Base-by-base conservation (phyloP, 2,329 filamentous ascomycete species). In the Aulographum hederae region DNA sequence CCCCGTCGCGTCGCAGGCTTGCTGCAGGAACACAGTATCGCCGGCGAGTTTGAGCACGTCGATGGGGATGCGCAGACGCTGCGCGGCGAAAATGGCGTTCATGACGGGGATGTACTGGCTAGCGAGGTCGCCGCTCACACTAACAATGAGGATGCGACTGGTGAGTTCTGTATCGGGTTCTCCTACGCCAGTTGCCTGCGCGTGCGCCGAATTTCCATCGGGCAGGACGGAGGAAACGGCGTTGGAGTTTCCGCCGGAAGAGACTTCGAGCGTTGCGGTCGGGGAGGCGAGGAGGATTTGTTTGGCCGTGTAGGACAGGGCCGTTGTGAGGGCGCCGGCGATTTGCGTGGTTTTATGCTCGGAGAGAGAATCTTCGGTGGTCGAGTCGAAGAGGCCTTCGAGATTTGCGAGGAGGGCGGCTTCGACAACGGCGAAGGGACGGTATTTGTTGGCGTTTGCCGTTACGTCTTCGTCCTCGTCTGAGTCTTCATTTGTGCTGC, bases 31-130 rank as follows among this genome's bases (percentile, higher is more conserved):
- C 8, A 92, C 85, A 1, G 86, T 81, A 42, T 82, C 72, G 15
- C 81, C 82, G 26, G 77, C 73, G 10, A 98, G 64, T 41, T 91
- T 78, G 37, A 92, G 68, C 20, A 93, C 86, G 52, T 98, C 89
- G 45, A 98, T 84, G 16, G 85, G 80, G 39, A 98, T 82, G 43
- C 72, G 71, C 34, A 84, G 68, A 40, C 86, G 75, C 46, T 92
- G 80, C 36, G 86, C 89, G 2, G 89, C 89, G 54, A 98, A 98
- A 38, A 95, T 92, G 44, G 78, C 72, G 57, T 98, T 98, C 89
- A 98, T 98, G 42, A 92, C 89, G 1, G 86, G 78, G 34, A 98
- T 98, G 58, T 98, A 98, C 53, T 95, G 74, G 38, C 70, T 78
- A 4, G 84, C 73, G 0, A 92, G 70, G 44, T 86, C 79, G 46